Evolutionary conservation across 345 rosid genomes (phyloP).

Genomic region (Barbarea vulgaris): DNA sequence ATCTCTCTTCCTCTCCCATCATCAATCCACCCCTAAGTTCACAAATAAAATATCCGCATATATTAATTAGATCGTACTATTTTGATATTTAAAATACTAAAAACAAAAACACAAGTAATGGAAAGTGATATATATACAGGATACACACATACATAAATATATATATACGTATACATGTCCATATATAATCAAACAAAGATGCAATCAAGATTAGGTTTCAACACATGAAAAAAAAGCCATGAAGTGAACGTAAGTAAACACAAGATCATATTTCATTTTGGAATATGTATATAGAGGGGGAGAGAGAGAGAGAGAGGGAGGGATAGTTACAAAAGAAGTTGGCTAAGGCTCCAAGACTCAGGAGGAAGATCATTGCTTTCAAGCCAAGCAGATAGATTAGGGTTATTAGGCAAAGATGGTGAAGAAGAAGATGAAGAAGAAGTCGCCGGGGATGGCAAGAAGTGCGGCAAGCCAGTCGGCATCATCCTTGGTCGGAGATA

Average conservation of each 20-base stretch:
- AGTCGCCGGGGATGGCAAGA: conserved; percentile 48
- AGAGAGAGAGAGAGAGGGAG: conserved; percentile 19
- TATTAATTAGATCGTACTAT: conserved; percentile 25
- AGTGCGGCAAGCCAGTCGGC: conserved; percentile 53
- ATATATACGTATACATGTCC: neutral
- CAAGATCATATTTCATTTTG: conserved; percentile 17
- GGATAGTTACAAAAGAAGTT: conserved; percentile 65
- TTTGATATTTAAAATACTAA: neutral
- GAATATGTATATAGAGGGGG: neutral
- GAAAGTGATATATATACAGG: neutral
- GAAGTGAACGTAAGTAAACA: conserved; percentile 13
- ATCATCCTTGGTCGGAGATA: conserved; percentile 41
- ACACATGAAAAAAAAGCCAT: conserved; percentile 17
- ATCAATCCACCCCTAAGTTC: conserved; percentile 66
- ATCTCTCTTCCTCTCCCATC: conserved; percentile 61
- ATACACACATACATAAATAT: neutral
- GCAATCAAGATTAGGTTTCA: conserved; percentile 14
- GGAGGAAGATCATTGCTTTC: conserved; percentile 71
- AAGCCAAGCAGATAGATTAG: conserved; percentile 55
- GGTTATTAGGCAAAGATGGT: conserved; percentile 47
- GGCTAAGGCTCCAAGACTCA: conserved; percentile 78
- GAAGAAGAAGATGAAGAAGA: conserved; percentile 61
- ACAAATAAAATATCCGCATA: neutral
- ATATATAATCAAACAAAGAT: neutral
- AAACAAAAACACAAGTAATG: neutral